These are phyloP conservation scores for Suillus placidus DNA, from an alignment of 768 basidiomycete genomes.

Conservation along the genomic window DNA sequence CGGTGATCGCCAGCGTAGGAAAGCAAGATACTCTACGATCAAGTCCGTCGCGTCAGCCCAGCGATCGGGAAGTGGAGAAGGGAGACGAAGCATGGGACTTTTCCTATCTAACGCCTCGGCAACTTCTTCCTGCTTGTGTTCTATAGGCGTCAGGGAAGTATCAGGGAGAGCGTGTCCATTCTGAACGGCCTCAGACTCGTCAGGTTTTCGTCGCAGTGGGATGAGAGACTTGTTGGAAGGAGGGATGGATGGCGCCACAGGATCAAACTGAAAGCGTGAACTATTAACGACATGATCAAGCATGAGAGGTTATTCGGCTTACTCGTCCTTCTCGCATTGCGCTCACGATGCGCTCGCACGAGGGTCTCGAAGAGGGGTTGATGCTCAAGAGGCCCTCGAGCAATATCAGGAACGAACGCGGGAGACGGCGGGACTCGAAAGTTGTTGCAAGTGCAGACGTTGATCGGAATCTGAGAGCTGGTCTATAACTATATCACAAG, in stretches of 20 bases:
- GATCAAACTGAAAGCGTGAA: slow-evolving; percentile 32
- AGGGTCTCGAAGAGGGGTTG: slow-evolving; percentile 61
- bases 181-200: neutral
- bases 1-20: slow-evolving; percentile 14
- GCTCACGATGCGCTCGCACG: slow-evolving; percentile 67
- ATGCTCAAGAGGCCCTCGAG: slow-evolving; percentile 73
- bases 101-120: slow-evolving; percentile 15
- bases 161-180: neutral
- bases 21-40: neutral
- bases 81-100: slow-evolving; percentile 20
- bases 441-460: slow-evolving; percentile 50
- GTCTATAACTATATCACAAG: slow-evolving; percentile 9
- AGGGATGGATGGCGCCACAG: slow-evolving; percentile 15
- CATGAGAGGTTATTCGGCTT: slow-evolving; percentile 25
- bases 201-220: slow-evolving; percentile 23
- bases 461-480: slow-evolving; percentile 49
- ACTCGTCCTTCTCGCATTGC: slow-evolving; percentile 77
- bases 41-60: neutral
- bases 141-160: neutral
- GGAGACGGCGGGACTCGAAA: slow-evolving; percentile 74
- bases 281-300: slow-evolving; percentile 10
- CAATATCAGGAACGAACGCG: slow-evolving; percentile 68
- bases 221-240: slow-evolving; percentile 25
- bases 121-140: neutral
- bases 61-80: slow-evolving; percentile 11